Base-by-base conservation (phyloP, 1,284 basidiomycete species). In the Heterobasidion irregulare region DNA sequence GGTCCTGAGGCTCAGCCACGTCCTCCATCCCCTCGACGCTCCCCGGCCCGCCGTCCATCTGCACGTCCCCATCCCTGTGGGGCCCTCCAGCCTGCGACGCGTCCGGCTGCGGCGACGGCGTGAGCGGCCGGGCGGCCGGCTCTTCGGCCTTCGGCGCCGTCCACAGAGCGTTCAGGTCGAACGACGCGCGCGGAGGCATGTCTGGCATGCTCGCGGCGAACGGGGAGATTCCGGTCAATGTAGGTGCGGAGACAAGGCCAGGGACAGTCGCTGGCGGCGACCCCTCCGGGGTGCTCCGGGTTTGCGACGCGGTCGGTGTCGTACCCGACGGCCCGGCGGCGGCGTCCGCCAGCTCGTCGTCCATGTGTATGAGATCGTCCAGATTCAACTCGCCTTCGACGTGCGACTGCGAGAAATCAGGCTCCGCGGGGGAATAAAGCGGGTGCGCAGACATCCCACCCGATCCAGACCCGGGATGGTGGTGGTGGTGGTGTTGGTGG, bases 101-200 rank as follows among this genome's bases (percentile, higher is more conserved):
- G 6, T 65, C 65, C 26, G 64, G 64, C 16, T 54, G 38, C 47
- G 62, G 59, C 7, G 63, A 57, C 33, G 67, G 59, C 16, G 51
- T 50, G 15, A 56, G 56, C 12, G 56, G 53, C 13, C 49, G 55
- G 10, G 16, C 49, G 33, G 50, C 44, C n/a, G 52, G 52, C 19
- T 54, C 56, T 57, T 34, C 49, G 34, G 60, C 58, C 36, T 63
- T 52, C n/a, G 70, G 68, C 13, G 67, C 62, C 12, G 59, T 52
- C 89, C 89, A 91, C 15, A 91, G 67, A 6, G 85, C 66, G 57
- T 77, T 83, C n/a, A 91, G 71, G 66, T 89, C 81, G 64, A 91
- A 91, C 6, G 84, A 83, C 9, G 71, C 63, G 8, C 74, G 73
- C 0, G 68, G 67, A 2, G 72, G 64, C 53, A 60, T 51, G 41